Conservation (phyloP, 2,329 filamentous ascomycete species). For the Aspergillus tamarii region DNA sequence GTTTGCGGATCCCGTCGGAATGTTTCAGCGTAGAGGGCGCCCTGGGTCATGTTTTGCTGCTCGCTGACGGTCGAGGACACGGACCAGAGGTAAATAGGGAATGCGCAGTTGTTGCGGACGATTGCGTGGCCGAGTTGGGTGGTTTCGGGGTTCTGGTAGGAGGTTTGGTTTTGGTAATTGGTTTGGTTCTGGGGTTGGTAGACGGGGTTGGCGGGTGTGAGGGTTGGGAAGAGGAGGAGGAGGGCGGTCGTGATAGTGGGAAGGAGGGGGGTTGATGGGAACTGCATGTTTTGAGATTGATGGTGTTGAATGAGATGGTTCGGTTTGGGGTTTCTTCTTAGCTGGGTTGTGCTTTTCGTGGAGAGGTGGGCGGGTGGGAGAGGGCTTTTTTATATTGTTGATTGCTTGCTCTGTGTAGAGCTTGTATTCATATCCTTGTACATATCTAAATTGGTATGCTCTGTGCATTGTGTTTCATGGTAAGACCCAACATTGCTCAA, state of each 20-base stretch:
- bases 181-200: neutral
- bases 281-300: neutral
- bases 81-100: slow-evolving; percentile 43
- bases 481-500: neutral
- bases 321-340: neutral
- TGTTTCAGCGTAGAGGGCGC: slow-evolving; percentile 36
- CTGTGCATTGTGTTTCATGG: neutral
- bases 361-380: neutral
- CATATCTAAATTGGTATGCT: neutral
- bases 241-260: neutral
- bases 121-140: slow-evolving; percentile 34
- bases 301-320: neutral
- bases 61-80: slow-evolving; percentile 33
- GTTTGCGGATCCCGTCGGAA: slow-evolving; percentile 37
- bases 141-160: neutral
- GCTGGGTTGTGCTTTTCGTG: neutral
- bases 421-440: neutral
- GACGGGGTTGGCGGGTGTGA: neutral
- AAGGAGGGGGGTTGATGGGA: slow-evolving; percentile 4
- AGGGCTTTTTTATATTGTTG: neutral
- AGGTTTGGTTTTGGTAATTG: slow-evolving; percentile 11
- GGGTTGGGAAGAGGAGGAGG: slow-evolving; percentile 10
- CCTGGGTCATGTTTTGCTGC: slow-evolving; percentile 26
- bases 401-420: neutral
- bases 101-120: slow-evolving; percentile 38